Conservation (phyloP, 2,329 filamentous ascomycete genomes). For the Paramyrothecium sp. region DNA sequence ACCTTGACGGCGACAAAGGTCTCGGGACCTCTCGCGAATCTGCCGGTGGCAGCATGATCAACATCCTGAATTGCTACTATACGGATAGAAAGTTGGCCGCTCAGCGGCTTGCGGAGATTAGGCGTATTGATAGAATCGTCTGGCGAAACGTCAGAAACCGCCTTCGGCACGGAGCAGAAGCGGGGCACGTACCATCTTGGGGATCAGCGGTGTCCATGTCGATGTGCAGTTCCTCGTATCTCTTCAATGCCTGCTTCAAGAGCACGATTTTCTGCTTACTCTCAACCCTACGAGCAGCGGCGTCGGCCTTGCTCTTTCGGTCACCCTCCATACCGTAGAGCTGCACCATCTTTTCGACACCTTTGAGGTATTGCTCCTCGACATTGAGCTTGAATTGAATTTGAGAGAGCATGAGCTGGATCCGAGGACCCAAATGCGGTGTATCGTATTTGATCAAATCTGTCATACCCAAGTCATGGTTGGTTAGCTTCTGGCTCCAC, state of each 20-base stretch:
- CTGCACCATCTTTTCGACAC: constrained; percentile 98
- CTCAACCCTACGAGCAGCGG: constrained; percentile 84
- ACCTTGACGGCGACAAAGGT: constrained; percentile 97
- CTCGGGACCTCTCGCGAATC: constrained; percentile 88
- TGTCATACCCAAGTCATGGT: constrained; percentile 30
- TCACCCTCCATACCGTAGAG: constrained; percentile 97
- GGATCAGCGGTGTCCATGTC: constrained; percentile 80
- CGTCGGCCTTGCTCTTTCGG: constrained; percentile 90
- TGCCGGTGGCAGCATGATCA: constrained; percentile 81
- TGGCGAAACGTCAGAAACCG: constrained; percentile 33
- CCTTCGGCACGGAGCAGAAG: constrained; percentile 2
- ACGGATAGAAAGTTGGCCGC: constrained; percentile 81
- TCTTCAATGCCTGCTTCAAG: constrained; percentile 89
- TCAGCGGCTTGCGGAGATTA: constrained; percentile 93
- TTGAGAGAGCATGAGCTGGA: constrained; percentile 98
- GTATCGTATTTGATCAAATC: constrained; percentile 99
- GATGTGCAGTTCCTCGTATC: constrained; percentile 96
- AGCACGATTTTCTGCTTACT: constrained; percentile 98
- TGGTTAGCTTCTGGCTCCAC: not conserved
- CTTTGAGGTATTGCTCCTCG: constrained; percentile 97
- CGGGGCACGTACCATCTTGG: constrained; percentile 66
- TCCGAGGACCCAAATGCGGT: constrained; percentile 89
- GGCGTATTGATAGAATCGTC: constrained; percentile 97
- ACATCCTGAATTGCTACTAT: constrained; percentile 91
- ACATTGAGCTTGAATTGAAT: constrained; percentile 98